Conservation (phyloP, 805 yeast species). For the Candida alai region DNA sequence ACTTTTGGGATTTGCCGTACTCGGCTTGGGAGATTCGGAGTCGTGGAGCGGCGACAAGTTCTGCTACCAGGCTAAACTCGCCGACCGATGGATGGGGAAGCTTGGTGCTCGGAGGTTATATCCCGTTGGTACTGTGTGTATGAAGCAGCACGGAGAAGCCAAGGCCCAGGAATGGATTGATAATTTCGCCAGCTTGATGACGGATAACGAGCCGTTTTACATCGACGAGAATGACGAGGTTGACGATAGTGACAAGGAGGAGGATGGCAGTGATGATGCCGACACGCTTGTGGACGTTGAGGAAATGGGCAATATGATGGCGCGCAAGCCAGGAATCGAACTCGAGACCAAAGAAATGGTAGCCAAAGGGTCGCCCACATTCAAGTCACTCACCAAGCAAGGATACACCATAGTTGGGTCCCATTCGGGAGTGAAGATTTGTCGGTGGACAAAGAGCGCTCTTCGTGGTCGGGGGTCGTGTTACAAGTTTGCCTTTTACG, state of each 20-base stretch:
- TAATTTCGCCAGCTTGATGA: slow-evolving; percentile 54
- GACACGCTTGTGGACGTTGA: slow-evolving; percentile 73
- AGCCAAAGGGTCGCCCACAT: slow-evolving; percentile 84
- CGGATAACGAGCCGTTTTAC: slow-evolving; percentile 67
- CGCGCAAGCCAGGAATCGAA: slow-evolving; percentile 26
- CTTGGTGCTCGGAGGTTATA: slow-evolving; percentile 83
- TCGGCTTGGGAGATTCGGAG: slow-evolving; percentile 86
- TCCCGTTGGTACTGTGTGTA: slow-evolving; percentile 81
- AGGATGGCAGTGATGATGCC: slow-evolving; percentile 30
- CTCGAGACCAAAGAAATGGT: slow-evolving; percentile 71
- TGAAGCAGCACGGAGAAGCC: slow-evolving; percentile 61
- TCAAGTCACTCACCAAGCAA: slow-evolving; percentile 81
- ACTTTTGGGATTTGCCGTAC: slow-evolving; percentile 75
- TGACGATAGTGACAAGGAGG: slow-evolving; percentile 48
- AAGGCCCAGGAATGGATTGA: slow-evolving; percentile 65
- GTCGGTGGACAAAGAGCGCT: slow-evolving; percentile 96
- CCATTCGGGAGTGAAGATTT: slow-evolving; percentile 91
- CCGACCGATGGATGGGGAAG: slow-evolving; percentile 73
- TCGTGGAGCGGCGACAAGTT: slow-evolving; percentile 73
- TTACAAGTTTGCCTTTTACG: slow-evolving; percentile 88
- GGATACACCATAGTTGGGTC: slow-evolving; percentile 92
- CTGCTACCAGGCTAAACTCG: slow-evolving; percentile 77
- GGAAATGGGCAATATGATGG: slow-evolving; percentile 72
- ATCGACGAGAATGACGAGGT: slow-evolving; percentile 58
- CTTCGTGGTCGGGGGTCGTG: slow-evolving; percentile 92